These are phyloP conservation scores for Xylona heveae DNA, from an alignment of 495 filamentous ascomycete genomes.

Conservation along the genomic window DNA sequence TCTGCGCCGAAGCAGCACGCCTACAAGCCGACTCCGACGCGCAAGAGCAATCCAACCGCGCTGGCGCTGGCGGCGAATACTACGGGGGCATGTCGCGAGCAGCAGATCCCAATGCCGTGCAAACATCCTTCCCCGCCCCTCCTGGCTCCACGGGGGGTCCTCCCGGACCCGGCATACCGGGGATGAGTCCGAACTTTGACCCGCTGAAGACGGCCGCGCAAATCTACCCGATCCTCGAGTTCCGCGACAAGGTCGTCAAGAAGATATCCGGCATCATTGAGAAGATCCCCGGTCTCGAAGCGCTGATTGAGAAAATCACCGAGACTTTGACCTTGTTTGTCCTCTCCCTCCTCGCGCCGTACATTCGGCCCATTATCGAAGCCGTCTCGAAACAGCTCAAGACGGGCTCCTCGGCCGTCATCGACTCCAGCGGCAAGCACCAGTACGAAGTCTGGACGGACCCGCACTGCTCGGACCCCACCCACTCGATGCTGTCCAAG, in stretches of 20 bases:
- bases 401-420: slow-evolving; percentile 56
- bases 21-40: slow-evolving; percentile 57
- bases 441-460: slow-evolving; percentile 88
- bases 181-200: slow-evolving; percentile 58
- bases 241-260: slow-evolving; percentile 81
- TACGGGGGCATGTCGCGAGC: no score
- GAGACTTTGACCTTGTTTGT: slow-evolving; percentile 83
- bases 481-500: slow-evolving; percentile 85
- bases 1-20: slow-evolving; percentile 54
- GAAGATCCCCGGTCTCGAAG: slow-evolving; percentile 78
- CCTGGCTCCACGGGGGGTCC: slow-evolving; percentile 26
- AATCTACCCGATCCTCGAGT: slow-evolving; percentile 88
- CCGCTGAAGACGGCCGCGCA: slow-evolving; percentile 57
- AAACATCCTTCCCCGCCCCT: slow-evolving; percentile 23
- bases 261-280: slow-evolving; percentile 64
- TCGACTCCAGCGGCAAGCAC: slow-evolving; percentile 58
- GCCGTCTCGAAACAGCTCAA: slow-evolving; percentile 64
- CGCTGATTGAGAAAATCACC: slow-evolving; percentile 69
- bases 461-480: slow-evolving; percentile 68
- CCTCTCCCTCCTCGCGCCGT: slow-evolving; percentile 73
- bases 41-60: slow-evolving; percentile 32
- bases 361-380: slow-evolving; percentile 78
- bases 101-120: slow-evolving; percentile 7
- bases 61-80: slow-evolving; percentile 3
- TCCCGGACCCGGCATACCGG: slow-evolving; percentile 35